phyloP scores from a whole-genome alignment of 495 filamentous ascomycete genomes.

The Pseudevernia furfuracea region DNA sequence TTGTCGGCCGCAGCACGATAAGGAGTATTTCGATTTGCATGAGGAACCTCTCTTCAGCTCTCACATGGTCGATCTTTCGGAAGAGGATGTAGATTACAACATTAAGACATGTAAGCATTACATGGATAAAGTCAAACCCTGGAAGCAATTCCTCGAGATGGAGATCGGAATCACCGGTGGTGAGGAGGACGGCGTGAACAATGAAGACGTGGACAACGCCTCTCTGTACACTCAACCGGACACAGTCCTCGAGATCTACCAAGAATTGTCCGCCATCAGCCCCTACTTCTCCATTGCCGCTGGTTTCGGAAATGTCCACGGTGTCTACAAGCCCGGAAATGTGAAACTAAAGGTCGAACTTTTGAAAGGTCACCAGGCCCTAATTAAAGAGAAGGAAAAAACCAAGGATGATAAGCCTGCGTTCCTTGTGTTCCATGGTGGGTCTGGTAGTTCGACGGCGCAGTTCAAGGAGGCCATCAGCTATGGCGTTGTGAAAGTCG shows the following conservation, averaged over 20 bases:
- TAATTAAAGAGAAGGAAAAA: constrained; percentile 66
- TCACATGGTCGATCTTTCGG: constrained; percentile 96
- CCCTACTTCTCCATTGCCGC: constrained; percentile 97
- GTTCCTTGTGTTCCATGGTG: constrained; percentile 99
- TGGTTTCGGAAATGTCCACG: constrained; percentile 98
- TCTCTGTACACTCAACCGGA: constrained; percentile 96
- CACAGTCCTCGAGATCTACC: constrained; percentile 82
- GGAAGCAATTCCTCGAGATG: constrained; percentile 99
- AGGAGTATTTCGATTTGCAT: constrained; percentile 85
- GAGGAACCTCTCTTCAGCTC: constrained; percentile 87
- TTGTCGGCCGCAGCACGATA: constrained; percentile 48
- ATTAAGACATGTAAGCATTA: constrained; percentile 84
- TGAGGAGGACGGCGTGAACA: constrained; percentile 82
- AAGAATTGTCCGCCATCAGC: constrained; percentile 69
- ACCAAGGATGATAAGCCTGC: constrained; percentile 76
- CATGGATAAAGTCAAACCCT: constrained; percentile 79
- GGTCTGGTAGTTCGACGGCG: constrained; percentile 78
- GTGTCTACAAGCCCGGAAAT: constrained; percentile 98
- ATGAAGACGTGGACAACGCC: constrained; percentile 79
- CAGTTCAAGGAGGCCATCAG: constrained; percentile 82
- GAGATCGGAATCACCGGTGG: constrained; percentile 92
- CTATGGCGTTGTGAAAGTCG: constrained; percentile 95
- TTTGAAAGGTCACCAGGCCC: constrained; percentile 86
- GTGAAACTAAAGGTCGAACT: constrained; percentile 92
- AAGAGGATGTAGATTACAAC: constrained; percentile 84